Percentiles rank a stretch among this genome's conserved stretches.
phyloP scores from a whole-genome alignment of 108 stramenopile genomes.

The Bacterosira constricta region DNA sequence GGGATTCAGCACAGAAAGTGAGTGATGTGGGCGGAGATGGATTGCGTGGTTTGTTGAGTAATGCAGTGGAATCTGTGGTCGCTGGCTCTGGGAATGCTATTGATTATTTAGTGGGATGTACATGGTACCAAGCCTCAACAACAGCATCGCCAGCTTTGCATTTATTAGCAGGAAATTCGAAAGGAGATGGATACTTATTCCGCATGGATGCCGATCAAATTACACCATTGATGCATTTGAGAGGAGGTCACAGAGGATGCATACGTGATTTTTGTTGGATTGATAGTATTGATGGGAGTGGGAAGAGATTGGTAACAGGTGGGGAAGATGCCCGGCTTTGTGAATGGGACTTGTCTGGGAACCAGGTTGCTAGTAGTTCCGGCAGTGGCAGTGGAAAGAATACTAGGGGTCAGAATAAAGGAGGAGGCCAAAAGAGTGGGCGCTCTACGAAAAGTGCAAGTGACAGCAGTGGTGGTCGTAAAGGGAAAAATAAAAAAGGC shows the following conservation, averaged over 20 bases:
- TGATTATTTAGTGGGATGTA: conserved; percentile 53
- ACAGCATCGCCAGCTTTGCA: conserved; percentile 49
- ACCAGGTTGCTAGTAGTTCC: background rate
- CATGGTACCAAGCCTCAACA: conserved; percentile 17
- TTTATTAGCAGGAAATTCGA: conserved; percentile 66
- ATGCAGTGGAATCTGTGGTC: conserved; percentile 16
- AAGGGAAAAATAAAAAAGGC: conserved; percentile 34
- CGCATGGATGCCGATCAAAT: conserved; percentile 64
- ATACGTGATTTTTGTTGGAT: conserved; percentile 71
- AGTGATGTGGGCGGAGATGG: conserved; percentile 37
- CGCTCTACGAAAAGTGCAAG: background rate
- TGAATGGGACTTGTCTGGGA: conserved; percentile 65
- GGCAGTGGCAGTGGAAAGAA: background rate
- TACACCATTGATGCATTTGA: conserved; percentile 37
- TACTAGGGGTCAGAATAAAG: background rate
- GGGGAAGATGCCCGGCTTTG: conserved; percentile 89
- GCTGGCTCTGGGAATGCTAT: conserved; percentile 10
- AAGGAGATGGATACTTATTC: conserved; percentile 74
- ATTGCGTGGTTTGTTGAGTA: conserved; percentile 35
- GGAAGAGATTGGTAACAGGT: conserved; percentile 62
- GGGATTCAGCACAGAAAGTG: conserved; percentile 64
- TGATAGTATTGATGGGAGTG: conserved; percentile 20
- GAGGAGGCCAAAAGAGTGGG: conserved; percentile 3
- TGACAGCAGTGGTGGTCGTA: conserved; percentile 2
- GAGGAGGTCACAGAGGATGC: conserved; percentile 77